phyloP scores from a whole-genome alignment of 306 rosid species.

The Sphenostylis stenocarpa region DNA sequence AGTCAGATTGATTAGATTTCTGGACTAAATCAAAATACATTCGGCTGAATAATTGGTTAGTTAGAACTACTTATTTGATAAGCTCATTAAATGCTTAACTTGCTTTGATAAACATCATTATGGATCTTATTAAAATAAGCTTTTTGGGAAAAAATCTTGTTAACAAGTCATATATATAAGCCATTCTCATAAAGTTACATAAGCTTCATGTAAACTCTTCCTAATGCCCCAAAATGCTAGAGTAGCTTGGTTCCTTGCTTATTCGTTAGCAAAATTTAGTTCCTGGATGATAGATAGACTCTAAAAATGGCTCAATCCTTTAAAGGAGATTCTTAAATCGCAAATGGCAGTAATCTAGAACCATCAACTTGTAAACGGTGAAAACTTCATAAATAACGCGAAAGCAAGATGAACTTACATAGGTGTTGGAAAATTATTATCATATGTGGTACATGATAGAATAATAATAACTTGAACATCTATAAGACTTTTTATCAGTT shows the following conservation, averaged over 20 bases:
- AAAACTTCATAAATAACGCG: conserved; percentile 37
- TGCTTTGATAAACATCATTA: neutral
- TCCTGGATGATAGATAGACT: conserved; percentile 19
- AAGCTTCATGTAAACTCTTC: neutral
- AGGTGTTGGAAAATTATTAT: conserved; percentile 45
- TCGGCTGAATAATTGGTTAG: neutral
- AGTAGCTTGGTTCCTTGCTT: neutral
- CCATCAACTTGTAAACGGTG: conserved; percentile 37
- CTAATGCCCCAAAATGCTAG: neutral
- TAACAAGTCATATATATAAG: neutral
- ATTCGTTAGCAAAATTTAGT: conserved; percentile 21
- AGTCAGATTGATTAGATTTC: neutral
- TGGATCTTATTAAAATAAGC: neutral
- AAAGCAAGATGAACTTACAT: conserved; percentile 53
- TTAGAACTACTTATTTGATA: too few relatives aligned
- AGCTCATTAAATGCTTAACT: too few relatives aligned
- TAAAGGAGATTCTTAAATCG: conserved; percentile 5
- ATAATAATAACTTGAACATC: conserved; percentile 35
- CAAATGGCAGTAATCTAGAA: conserved; percentile 28
- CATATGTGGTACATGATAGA: conserved; percentile 36
- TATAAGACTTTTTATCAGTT: conserved; percentile 47
- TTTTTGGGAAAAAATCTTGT: neutral
- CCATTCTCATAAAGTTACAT: neutral
- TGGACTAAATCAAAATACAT: neutral
- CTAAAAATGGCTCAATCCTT: neutral